These are phyloP conservation scores for Akanthomyces uredinophilus DNA, from an alignment of 2,329 filamentous ascomycete genomes.

Conservation along the genomic window DNA sequence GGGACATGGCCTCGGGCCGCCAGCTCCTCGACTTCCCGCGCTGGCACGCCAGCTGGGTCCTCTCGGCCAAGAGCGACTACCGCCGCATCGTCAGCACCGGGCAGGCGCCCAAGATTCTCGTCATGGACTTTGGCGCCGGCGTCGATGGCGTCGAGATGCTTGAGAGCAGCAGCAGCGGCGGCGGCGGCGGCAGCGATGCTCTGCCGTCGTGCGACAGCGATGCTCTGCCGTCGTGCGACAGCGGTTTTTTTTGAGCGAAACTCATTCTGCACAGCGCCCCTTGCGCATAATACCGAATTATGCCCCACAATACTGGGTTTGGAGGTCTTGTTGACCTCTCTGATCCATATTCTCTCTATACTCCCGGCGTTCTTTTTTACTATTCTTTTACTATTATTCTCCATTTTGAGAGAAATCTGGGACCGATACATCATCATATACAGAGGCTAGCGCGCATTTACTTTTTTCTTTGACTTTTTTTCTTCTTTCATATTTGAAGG, in stretches of 20 bases:
- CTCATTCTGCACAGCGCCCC: too few species aligned
- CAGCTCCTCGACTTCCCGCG: constrained; percentile 81
- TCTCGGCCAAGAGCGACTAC: constrained; percentile 94
- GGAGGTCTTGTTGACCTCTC: too few species aligned
- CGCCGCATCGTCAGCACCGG: constrained; percentile 90
- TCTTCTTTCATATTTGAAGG: background rate
- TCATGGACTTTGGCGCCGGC: constrained; percentile 81
- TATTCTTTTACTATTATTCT: background rate
- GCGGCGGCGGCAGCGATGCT: background rate
- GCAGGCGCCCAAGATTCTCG: constrained; percentile 85
- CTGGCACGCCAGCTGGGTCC: constrained; percentile 95
- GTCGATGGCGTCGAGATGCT: constrained; percentile 55
- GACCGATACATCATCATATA: background rate
- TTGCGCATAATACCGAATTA: background rate
- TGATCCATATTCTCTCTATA: background rate
- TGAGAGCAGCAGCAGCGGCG: constrained; percentile 35
- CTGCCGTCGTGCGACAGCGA: background rate
- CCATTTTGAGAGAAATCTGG: background rate
- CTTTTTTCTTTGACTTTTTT: background rate
- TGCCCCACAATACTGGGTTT: too few species aligned
- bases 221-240: background rate
- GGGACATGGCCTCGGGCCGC: constrained; percentile 75
- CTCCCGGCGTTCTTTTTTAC: background rate
- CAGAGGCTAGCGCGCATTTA: background rate
- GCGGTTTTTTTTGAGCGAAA: background rate